Base-by-base conservation (phyloP, 1,284 basidiomycete genomes). In the Ceratobasidium sp. region DNA sequence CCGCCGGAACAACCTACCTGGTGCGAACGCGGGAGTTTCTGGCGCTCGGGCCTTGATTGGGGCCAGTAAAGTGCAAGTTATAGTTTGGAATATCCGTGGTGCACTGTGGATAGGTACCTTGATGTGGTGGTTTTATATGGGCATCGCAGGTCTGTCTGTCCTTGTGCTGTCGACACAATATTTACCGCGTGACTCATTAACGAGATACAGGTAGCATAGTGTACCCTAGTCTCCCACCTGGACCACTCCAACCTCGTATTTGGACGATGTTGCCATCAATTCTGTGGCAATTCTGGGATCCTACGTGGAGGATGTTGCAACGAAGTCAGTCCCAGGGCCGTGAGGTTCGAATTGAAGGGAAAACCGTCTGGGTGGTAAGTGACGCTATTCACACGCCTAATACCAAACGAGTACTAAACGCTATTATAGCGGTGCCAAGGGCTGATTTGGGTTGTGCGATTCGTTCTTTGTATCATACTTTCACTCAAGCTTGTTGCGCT, bases 201-300 rank as follows among this genome's bases (percentile, higher is more conserved):
- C 14, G 19, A 19, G 2, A 2, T 49, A 14, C 51, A 66, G 51
- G 37, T 14, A 58, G 51, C 13, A 58, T 58, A 27, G 22, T 19
- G 4, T 59, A 59, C 37, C 53, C 54, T 1, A 34, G 19, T 11
- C 34, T 34, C 49, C 53, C 43, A n/a, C 64, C 74, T 27, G 49
- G 73, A 51, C 62, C 41, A 53, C 39, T 54, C 37, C 39, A 27
- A 46, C 49, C 72, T 9, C 54, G n/a, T 41, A 29, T 65, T 24
- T 11, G 39, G 31, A 29, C 91, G 16, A 81, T 82, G 27, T 62
- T 89, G 1, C 8, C 86, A 29, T 92, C 91, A 16, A 78, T 92
- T 29, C 78, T 89, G 13, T 93, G 92, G 88, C 88, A 87, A 0
- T 87, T 85, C 1, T 94, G 92, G 92, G 88, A 94, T 79, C 92